These are phyloP conservation scores for Wickerhamiella azymoides DNA, from an alignment of 805 yeast genomes.

Conservation along the genomic window DNA sequence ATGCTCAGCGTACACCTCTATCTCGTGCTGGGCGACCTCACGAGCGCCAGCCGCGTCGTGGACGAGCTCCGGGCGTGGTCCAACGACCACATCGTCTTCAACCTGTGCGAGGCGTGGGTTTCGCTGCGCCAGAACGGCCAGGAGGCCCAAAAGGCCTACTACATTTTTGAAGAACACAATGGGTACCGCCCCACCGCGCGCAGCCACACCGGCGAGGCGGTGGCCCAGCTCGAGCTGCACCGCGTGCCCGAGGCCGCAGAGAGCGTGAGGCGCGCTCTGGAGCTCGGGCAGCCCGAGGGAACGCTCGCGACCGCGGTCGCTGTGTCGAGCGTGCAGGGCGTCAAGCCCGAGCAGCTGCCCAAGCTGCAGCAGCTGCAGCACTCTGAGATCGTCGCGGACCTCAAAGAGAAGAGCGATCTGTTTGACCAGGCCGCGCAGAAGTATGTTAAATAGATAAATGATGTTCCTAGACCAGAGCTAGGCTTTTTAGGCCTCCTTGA, in stretches of 20 bases:
- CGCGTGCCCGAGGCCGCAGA: slow-evolving; percentile 76
- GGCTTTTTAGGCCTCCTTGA: background rate
- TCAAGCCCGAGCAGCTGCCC: slow-evolving; percentile 28
- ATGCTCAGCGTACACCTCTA: slow-evolving; percentile 27
- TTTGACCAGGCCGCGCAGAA: slow-evolving; percentile 49
- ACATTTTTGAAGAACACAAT: slow-evolving; percentile 51
- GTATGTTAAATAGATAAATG: slow-evolving; percentile 13
- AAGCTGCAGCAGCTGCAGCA: slow-evolving; percentile 7
- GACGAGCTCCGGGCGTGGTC: slow-evolving; percentile 35
- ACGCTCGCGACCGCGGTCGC: slow-evolving; percentile 51
- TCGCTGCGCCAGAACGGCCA: slow-evolving; percentile 32
- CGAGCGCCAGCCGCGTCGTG: slow-evolving; percentile 35
- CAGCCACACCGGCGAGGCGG: slow-evolving; percentile 50
- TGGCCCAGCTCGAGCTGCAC: slow-evolving; percentile 62
- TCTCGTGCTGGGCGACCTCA: slow-evolving; percentile 31
- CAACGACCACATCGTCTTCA: slow-evolving; percentile 62
- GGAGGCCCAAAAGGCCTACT: slow-evolving; percentile 29
- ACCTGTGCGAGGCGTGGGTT: slow-evolving; percentile 66
- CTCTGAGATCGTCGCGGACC: slow-evolving; percentile 27
- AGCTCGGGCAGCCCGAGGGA: slow-evolving; percentile 27
- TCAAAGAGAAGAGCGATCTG: slow-evolving; percentile 43
- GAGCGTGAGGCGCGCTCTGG: slow-evolving; percentile 30
- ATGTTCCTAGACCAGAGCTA: too few relatives aligned
- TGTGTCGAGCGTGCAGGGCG: slow-evolving; percentile 42
- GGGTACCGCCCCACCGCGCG: slow-evolving; percentile 30